Evolutionary conservation across 495 filamentous ascomycete species (phyloP).

Genomic region (Pyrenopolyporus hunteri): DNA sequence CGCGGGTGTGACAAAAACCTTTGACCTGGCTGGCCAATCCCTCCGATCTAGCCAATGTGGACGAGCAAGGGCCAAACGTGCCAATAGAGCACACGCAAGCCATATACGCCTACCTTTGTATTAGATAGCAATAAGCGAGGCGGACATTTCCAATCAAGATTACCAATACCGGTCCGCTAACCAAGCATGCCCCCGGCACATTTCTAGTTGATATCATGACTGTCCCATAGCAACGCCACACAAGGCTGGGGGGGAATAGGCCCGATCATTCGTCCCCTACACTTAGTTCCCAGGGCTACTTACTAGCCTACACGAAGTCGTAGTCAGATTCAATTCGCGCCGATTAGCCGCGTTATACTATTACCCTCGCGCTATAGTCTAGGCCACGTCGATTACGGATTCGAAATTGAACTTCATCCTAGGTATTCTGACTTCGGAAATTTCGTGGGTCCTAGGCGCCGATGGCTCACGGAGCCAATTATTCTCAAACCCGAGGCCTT

Average conservation of each 20-base stretch:
- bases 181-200: too few relatives aligned
- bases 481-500: background rate
- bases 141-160: constrained; percentile 16
- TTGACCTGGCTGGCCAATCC: constrained; percentile 26
- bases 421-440: constrained; percentile 19
- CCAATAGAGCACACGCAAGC: constrained; percentile 34
- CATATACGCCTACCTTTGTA: too few relatives aligned
- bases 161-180: too few relatives aligned
- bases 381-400: constrained; percentile 16
- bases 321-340: constrained; percentile 15
- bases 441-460: constrained; percentile 19
- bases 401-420: constrained; percentile 22
- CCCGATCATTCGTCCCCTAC: constrained; percentile 22
- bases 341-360: constrained; percentile 20
- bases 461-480: constrained; percentile 9
- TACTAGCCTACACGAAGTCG: constrained; percentile 23
- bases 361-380: constrained; percentile 5
- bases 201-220: constrained; percentile 17
- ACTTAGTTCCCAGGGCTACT: constrained; percentile 5
- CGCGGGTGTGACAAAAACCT: constrained; percentile 24
- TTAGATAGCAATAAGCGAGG: constrained; percentile 28
- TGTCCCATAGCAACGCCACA: constrained; percentile 25
- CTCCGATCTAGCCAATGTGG: constrained; percentile 30
- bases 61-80: constrained; percentile 31
- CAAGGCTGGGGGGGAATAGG: constrained; percentile 36